These are phyloP conservation scores for Hibiscus trionum DNA, from an alignment of 345 rosid genomes.

Conservation along the genomic window DNA sequence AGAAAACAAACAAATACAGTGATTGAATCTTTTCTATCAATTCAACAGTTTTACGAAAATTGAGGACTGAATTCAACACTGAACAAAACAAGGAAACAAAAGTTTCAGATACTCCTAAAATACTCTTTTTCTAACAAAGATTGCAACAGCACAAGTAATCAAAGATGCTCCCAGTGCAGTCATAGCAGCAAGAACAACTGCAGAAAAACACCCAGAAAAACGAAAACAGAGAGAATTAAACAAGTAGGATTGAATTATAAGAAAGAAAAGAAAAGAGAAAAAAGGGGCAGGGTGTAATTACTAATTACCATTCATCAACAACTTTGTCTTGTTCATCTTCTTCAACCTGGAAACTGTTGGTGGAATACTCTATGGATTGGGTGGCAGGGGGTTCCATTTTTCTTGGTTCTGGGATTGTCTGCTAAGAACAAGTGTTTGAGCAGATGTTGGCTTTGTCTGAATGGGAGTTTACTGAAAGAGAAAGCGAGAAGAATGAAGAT, in stretches of 20 bases:
- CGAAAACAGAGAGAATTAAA: not conserved
- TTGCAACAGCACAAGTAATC: slow-evolving; percentile 31
- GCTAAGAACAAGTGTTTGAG: not conserved
- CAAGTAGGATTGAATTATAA: not conserved
- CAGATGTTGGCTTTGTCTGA: not conserved
- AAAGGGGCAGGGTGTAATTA: not conserved
- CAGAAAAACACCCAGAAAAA: not conserved
- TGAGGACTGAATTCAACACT: no score
- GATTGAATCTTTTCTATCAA: no score
- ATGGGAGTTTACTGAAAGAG: not conserved
- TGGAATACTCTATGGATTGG: slow-evolving; percentile 22
- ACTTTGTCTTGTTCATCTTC: slow-evolving; percentile 32
- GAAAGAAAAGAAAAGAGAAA: not conserved
- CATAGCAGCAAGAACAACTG: slow-evolving; percentile 52
- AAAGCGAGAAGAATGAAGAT: not conserved
- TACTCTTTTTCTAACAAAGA: slow-evolving; percentile 12
- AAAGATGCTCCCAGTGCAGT: slow-evolving; percentile 31
- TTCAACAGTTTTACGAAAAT: no score
- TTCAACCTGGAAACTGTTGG: slow-evolving; percentile 23
- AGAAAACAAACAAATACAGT: no score
- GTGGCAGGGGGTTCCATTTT: slow-evolving; percentile 35
- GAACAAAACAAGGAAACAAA: not conserved
- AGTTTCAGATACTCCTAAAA: not conserved
- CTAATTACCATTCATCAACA: slow-evolving; percentile 28
- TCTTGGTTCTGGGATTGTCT: not conserved